These are phyloP conservation scores for Albophoma yamanashiensis DNA, from an alignment of 2,329 filamentous ascomycete genomes.

Conservation along the genomic window DNA sequence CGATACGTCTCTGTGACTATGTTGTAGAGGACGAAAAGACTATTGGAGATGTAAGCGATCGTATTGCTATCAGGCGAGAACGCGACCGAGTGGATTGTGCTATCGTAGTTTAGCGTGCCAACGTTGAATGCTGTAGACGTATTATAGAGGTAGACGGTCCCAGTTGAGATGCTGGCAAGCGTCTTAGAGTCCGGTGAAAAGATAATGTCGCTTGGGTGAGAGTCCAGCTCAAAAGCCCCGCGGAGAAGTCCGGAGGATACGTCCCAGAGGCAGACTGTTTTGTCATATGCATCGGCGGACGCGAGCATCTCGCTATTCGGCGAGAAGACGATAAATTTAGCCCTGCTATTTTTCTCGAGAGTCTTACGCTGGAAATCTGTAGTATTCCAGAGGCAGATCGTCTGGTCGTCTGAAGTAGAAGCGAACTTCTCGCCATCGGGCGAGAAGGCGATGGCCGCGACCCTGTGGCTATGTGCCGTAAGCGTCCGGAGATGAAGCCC, in stretches of 20 bases:
- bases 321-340: neutral
- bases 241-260: neutral
- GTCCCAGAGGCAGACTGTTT: neutral
- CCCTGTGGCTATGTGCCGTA: rapidly evolving
- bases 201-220: too few relatives aligned
- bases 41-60: neutral
- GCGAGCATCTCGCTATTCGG: neutral
- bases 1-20: neutral
- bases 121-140: neutral
- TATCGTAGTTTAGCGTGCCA: too few relatives aligned
- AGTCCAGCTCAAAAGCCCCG: neutral
- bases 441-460: neutral
- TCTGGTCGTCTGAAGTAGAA: neutral
- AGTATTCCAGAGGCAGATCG: neutral
- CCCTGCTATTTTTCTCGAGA: neutral
- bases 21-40: neutral
- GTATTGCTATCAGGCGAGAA: neutral
- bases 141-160: neutral
- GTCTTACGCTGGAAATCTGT: neutral
- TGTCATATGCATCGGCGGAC: neutral
- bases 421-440: neutral
- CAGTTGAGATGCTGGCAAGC: neutral
- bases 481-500: neutral
- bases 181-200: neutral
- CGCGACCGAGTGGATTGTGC: neutral